Percentiles rank a stretch among this genome's conserved stretches.
phyloP scores from a whole-genome alignment of 2,329 filamentous ascomycete species.

The Apiospora kogelbergensis region DNA sequence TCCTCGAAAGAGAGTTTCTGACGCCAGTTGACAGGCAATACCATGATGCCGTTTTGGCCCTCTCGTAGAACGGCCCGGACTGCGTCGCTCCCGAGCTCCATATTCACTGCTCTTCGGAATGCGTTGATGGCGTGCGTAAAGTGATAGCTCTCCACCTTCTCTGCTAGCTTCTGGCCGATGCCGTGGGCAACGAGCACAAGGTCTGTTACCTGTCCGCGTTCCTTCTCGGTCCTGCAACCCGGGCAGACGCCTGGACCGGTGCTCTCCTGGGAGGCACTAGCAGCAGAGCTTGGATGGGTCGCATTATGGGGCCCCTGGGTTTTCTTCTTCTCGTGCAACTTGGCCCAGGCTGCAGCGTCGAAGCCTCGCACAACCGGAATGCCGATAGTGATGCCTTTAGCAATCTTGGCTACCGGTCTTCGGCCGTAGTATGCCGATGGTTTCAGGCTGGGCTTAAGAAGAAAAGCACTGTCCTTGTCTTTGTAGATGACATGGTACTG shows the following conservation, averaged over 20 bases:
- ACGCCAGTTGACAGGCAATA: conserved; percentile 92
- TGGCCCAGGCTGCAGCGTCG: conserved; percentile 73
- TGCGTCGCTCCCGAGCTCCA: conserved; percentile 72
- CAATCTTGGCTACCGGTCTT: conserved; percentile 78
- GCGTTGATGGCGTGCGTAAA: conserved; percentile 96
- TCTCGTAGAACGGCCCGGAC: conserved; percentile 76
- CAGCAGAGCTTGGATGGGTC: conserved; percentile 24
- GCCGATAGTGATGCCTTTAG: conserved; percentile 79
- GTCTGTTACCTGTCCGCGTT: conserved; percentile 74
- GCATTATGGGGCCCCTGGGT: conserved; percentile 19
- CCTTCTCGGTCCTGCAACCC: conserved; percentile 64
- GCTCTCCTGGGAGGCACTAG: conserved; percentile 26
- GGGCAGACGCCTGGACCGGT: conserved; percentile 39
- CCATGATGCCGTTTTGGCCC: conserved; percentile 88
- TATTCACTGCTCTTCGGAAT: conserved; percentile 81
- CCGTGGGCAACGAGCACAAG: conserved; percentile 90
- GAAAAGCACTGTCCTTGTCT: conserved; percentile 72
- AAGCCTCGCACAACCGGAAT: conserved; percentile 90
- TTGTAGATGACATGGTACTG: conserved; percentile 87
- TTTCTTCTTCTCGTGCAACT: conserved; percentile 56
- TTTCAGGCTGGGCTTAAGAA: conserved; percentile 81
- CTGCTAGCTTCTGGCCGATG: conserved; percentile 94
- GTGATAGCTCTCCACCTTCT: conserved; percentile 92
- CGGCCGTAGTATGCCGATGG: conserved; percentile 85
- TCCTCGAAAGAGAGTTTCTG: conserved; percentile 86